phyloP scores from a whole-genome alignment of 768 basidiomycete genomes.

The Calocera cornea region DNA sequence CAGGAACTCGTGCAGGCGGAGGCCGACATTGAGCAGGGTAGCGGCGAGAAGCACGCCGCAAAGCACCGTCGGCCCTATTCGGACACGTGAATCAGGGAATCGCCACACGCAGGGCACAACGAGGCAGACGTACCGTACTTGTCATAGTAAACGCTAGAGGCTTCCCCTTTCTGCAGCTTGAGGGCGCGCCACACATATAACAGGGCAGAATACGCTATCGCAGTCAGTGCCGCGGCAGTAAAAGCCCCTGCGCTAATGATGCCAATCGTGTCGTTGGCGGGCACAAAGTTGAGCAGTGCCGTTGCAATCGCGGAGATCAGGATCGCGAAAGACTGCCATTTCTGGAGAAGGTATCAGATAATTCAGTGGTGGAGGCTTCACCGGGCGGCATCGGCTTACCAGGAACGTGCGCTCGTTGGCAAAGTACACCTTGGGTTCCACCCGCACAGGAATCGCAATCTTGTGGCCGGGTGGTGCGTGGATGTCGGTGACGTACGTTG shows the following conservation, averaged over 20 bases:
- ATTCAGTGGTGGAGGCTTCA: not conserved
- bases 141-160: conserved; percentile 78
- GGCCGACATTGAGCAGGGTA: conserved; percentile 57
- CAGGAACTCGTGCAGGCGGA: conserved; percentile 28
- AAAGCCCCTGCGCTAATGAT: conserved; percentile 80
- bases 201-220: conserved; percentile 73
- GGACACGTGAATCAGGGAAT: not conserved
- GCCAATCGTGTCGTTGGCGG: conserved; percentile 53
- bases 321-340: conserved; percentile 80
- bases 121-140: conserved; percentile 37
- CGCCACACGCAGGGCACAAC: not conserved
- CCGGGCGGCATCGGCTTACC: conserved; percentile 33
- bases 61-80: conserved; percentile 49
- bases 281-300: conserved; percentile 72
- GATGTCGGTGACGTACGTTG: conserved; percentile 43
- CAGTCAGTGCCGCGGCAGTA: conserved; percentile 74
- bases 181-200: conserved; percentile 68
- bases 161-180: conserved; percentile 52
- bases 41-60: conserved; percentile 57
- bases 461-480: conserved; percentile 72
- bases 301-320: conserved; percentile 84
- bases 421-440: conserved; percentile 98
- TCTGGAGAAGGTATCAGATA: conserved; percentile 33
- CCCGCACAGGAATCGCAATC: conserved; percentile 85
- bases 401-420: conserved; percentile 90